Base-by-base conservation (phyloP, 1,284 basidiomycete species). In the Peniophora sp. region DNA sequence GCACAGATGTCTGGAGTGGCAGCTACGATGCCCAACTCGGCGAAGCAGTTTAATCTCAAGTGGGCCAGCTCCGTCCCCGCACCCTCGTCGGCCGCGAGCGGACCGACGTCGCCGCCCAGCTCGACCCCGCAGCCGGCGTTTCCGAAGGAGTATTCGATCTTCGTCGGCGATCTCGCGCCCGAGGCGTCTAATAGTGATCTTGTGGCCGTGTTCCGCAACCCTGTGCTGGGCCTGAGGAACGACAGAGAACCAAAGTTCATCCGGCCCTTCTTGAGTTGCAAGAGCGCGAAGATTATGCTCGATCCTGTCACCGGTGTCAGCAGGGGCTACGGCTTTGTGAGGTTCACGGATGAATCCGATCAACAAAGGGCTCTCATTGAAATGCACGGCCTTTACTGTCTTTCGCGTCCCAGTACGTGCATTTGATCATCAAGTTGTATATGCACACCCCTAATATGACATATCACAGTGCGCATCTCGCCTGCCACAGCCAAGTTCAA, bases 211-310 rank as follows among this genome's bases (percentile, higher is more conserved):
- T 91, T 91, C 66, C 81, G 85, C 58, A 88, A 91, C 64, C 88
- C 90, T 0, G 83, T 88, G 3, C 76, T 90, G 8, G 88, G 88
- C 34, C 74, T 90, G 51, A 77, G 88, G 52, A 88, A 84, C 60
- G 85, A 86, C 63, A 76, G 87, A 54, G 86, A 87, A 64, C 86
- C 88, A 22, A 88, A 88, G 63, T 88, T 91, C 57, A 90, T 93
- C 51, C 76, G 83, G 11, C 88, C 89, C 2, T 94, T 94, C 69
- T 67, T 83, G 44, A 92, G 88, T 62, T 92, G 90, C 67, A 92
- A 91, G 71, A 93, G 89, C 62, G 92, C 92, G 27, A 94, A 94
- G 70, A 92, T 94, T 57, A 93, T 94, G 90, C 71, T 89, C 43
- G 92, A 94, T 65, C 88, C 90, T 10, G 79, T 85, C 36, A 92